Base-by-base conservation (phyloP, 1,284 basidiomycete species). In the Peniophora sp. region DNA sequence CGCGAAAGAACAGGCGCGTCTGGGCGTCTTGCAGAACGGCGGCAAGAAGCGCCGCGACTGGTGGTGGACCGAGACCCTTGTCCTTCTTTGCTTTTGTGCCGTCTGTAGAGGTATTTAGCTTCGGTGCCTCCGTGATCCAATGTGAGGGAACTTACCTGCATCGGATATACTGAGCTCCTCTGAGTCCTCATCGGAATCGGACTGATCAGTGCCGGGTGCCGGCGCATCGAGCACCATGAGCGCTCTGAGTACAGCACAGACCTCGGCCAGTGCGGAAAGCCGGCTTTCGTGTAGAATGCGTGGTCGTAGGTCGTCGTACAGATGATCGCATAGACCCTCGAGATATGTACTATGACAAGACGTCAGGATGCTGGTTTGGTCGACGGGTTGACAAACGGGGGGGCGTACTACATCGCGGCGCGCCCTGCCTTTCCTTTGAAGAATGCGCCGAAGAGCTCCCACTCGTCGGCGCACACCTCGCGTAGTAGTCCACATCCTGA, bases 21-120 rank as follows among this genome's bases (percentile, higher is more conserved):
- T 97, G 94, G 1, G 92, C 92, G 62, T 97, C 94, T 65, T 96
- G 92, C 20, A 96, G 68, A 1, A 97, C 86, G 80, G 93, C 92
- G 61, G 88, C 80, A 39, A 97, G 68, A 5, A 97, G 70, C 49
- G 86, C 80, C 53, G 83, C 77, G 48, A 84, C 81, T 55, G 85
- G 82, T 42, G 92, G 68, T 47, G 73, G 73, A 14, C 75, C 71
- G 22, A 83, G 68, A 1, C 75, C 73, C 52, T 65, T 66, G 55
- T 63, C 62, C 55, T 56, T 54, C 18, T 55, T 50, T 24, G 73
- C 71, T 18, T 75, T 52, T n/a, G 62, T 67, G 10, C 78, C 69
- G 35, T 71, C 72, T 12, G 69, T n/a, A n/a, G n/a, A n/a, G n/a
- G n/a, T n/a, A n/a, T n/a, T n/a, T n/a, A n/a, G n/a, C n/a, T n/a